Conservation (phyloP, 1,284 basidiomycete genomes). For the Meripilus lineatus region DNA sequence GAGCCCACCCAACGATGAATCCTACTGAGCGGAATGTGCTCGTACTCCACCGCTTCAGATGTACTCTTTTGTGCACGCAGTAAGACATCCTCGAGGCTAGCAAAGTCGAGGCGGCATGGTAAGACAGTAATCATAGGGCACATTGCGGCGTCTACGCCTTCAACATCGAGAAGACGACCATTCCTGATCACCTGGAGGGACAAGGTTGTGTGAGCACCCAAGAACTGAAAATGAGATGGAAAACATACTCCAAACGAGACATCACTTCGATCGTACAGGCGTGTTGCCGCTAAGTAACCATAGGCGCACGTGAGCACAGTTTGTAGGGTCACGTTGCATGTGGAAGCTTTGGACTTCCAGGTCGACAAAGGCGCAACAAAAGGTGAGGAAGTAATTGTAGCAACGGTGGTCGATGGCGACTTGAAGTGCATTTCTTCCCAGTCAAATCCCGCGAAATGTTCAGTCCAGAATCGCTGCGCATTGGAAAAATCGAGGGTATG, state of each 20-base stretch:
- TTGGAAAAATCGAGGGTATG: constrained; percentile 22
- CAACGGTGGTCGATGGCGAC: constrained; percentile 11
- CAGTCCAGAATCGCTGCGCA: constrained; percentile 35
- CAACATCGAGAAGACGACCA: constrained; percentile 39
- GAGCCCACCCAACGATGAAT: constrained; percentile 44
- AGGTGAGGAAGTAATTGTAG: constrained; percentile 17
- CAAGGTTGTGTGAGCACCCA: no score
- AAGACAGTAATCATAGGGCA: constrained; percentile 40
- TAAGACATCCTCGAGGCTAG: constrained; percentile 23
- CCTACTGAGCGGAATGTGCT: constrained; percentile 39
- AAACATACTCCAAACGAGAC: constrained; percentile 40
- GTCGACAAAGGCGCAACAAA: constrained; percentile 26
- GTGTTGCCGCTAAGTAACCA: constrained; percentile 26
- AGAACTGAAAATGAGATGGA: not conserved
- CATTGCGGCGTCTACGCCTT: constrained; percentile 33
- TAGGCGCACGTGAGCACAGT: constrained; percentile 39
- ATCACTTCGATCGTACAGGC: constrained; percentile 27
- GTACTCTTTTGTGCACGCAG: constrained; percentile 34
- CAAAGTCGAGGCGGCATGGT: constrained; percentile 35
- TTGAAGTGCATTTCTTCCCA: constrained; percentile 26
- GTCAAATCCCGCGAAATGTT: constrained; percentile 29
- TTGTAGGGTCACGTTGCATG: constrained; percentile 39
- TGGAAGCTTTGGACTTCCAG: constrained; percentile 29
- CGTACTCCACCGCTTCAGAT: constrained; percentile 34
- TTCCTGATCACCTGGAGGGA: constrained; percentile 39